Percentiles rank a stretch among this genome's conserved stretches.
Evolutionary conservation across 1,139 yeast genomes (phyloP).

Genomic region (Candida dubliniensis): DNA sequence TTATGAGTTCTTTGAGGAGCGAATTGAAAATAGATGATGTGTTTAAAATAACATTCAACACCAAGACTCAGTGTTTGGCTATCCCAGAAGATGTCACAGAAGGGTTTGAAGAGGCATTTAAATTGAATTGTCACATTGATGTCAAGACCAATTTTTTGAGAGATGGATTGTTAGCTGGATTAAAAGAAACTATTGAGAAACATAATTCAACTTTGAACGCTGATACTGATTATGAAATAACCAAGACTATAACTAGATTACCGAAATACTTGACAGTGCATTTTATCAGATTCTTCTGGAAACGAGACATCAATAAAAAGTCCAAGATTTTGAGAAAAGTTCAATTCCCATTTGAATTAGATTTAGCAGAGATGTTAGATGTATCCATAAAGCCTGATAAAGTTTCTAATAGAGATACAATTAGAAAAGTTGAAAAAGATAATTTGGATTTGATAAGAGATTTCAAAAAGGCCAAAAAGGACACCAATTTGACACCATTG

Average conservation of each 20-base stretch:
- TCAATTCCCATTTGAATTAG: conserved; percentile 90
- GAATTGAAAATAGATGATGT: conserved; percentile 52
- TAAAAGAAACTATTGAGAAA: conserved; percentile 77
- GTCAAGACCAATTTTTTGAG: conserved; percentile 83
- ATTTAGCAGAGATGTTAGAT: conserved; percentile 81
- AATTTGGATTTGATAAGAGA: conserved; percentile 73
- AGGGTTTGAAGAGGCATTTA: conserved; percentile 51
- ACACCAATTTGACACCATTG: conserved; percentile 35
- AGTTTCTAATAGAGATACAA: conserved; percentile 71
- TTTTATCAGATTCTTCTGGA: conserved; percentile 94
- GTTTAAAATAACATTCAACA: conserved; percentile 66
- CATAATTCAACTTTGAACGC: conserved; percentile 67
- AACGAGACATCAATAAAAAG: conserved; percentile 85
- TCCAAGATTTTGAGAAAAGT: conserved; percentile 93
- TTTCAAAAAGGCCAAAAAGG: conserved; percentile 66
- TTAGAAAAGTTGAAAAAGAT: conserved; percentile 75
- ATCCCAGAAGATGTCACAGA: conserved; percentile 54
- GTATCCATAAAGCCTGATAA: conserved; percentile 67
- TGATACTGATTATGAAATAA: conserved; percentile 68
- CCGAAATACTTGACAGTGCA: conserved; percentile 91
- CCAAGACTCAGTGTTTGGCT: conserved; percentile 59
- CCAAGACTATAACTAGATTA: conserved; percentile 69
- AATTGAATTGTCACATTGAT: conserved; percentile 86
- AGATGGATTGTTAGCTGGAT: conserved; percentile 77
- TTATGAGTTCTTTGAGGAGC: conserved; percentile 55